Base-by-base conservation (phyloP, 805 yeast genomes). In the Pichia rugopelliculosa region DNA sequence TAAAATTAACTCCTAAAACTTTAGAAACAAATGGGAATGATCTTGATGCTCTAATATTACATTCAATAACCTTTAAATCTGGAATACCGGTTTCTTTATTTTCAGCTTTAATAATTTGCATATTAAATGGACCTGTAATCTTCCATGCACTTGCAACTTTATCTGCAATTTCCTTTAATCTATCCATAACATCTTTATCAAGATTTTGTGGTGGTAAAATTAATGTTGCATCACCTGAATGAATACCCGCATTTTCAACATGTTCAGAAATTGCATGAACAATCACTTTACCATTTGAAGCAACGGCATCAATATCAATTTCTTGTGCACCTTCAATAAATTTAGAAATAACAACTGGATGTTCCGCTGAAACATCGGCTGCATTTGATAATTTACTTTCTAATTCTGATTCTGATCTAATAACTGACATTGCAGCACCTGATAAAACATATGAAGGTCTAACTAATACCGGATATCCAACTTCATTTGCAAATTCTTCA, bases 1-100 rank as follows among this genome's bases (percentile, higher is more conserved):
- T 93, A 70, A 93, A 90, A 74, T 93, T 91, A 46, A 78, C 76
- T 56, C 99, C 99, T 55, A 93, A 75, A 42, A 93, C 99, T 76
- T 93, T 93, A 42, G 98, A 91, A 36, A 91, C 96, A 66, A 93
- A 93, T 67, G 99, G 99, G 91, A 93, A 93, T 15, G 98, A 91
- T 69, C 99, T 82, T 7, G 98, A 91, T 45, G 99, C 99, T 71
- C 99, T 86, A 59, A 93, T 86, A 70, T 93, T 93, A 80, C 99
- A 93, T 73, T 93, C 99, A 66, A 93, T 93, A 51, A 93, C 99
- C 77, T 93, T 93, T 63, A 90, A 77, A 52, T 80, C 82, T 45
- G 79, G 75, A 45, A 73, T 74, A 48, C 72, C 74, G 40, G 74
- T 42, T 80, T 79, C 50, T 76, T 75, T 36, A 57, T 79, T 73